Conservation (phyloP, 352 stramenopile genomes). For the Globisporangium camurandrum region DNA sequence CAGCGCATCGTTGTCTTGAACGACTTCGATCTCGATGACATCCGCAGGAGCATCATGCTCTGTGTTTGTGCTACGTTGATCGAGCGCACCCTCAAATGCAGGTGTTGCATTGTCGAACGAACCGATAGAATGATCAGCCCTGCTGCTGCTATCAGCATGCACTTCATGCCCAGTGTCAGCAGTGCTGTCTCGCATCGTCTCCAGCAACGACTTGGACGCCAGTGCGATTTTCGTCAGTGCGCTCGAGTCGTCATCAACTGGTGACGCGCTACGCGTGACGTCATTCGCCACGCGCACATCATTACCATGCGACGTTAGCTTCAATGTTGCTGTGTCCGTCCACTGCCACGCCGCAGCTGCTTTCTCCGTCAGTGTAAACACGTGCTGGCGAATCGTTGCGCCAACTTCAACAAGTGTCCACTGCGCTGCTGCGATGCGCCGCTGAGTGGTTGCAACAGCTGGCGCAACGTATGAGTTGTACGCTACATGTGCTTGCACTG, state of each 20-base stretch:
- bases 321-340: neutral
- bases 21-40: too few relatives aligned
- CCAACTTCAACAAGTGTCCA: conserved; percentile 14
- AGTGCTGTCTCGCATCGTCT: conserved; percentile 1
- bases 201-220: conserved; percentile 27
- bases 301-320: too few relatives aligned
- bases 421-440: conserved; percentile 20
- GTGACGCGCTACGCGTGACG: neutral
- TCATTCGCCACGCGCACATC: too few relatives aligned
- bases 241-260: conserved; percentile 4
- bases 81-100: too few relatives aligned
- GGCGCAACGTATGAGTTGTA: conserved; percentile 30
- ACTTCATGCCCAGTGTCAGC: neutral
- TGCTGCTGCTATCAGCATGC: too few relatives aligned
- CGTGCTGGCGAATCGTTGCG: neutral
- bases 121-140: too few relatives aligned
- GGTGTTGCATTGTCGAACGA: too few relatives aligned
- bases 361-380: too few relatives aligned
- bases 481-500: conserved; percentile 16
- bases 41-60: too few relatives aligned
- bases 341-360: neutral
- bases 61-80: too few relatives aligned
- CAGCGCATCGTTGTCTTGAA: too few relatives aligned
- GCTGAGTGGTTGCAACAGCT: conserved; percentile 25
- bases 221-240: conserved; percentile 20